These are phyloP conservation scores for Citrus mangshanensis DNA, from an alignment of 345 rosid genomes.

Conservation along the genomic window DNA sequence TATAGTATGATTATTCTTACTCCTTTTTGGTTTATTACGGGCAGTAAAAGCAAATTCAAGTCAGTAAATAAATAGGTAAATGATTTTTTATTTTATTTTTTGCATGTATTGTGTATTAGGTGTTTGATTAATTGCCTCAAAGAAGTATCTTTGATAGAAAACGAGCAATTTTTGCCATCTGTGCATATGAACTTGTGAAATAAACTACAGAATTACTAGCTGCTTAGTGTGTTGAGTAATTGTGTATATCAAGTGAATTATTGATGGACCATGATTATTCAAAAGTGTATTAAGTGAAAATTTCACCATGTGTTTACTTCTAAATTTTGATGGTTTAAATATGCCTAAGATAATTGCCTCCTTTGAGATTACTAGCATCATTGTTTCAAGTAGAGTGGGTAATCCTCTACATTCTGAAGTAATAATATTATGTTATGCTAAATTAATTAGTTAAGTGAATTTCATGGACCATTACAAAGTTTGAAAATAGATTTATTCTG, in stretches of 20 bases:
- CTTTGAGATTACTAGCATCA: not conserved
- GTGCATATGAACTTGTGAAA: not conserved
- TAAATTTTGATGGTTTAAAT: not conserved
- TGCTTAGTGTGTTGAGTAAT: not conserved
- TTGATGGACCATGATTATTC: not conserved
- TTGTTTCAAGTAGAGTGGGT: not conserved
- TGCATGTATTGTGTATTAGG: not conserved
- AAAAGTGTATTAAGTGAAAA: not conserved
- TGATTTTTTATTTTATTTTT: too few species aligned
- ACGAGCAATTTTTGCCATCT: too few species aligned
- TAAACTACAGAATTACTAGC: not conserved
- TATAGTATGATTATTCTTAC: too few species aligned
- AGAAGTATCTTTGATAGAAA: not conserved
- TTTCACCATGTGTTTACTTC: not conserved
- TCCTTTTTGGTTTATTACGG: too few species aligned
- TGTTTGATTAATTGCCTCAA: not conserved
- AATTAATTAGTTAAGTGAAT: not conserved
- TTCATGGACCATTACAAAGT: not conserved
- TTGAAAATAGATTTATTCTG: not conserved
- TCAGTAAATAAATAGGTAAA: too few species aligned
- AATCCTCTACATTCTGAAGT: not conserved
- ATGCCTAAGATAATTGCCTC: not conserved
- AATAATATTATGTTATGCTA: not conserved
- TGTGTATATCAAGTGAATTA: not conserved
- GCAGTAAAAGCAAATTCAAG: too few species aligned